Percentiles rank a stretch among this genome's conserved stretches.
These are phyloP conservation scores for Fragaria vesca DNA, from an alignment of 306 rosid species.

Conservation along the genomic window DNA sequence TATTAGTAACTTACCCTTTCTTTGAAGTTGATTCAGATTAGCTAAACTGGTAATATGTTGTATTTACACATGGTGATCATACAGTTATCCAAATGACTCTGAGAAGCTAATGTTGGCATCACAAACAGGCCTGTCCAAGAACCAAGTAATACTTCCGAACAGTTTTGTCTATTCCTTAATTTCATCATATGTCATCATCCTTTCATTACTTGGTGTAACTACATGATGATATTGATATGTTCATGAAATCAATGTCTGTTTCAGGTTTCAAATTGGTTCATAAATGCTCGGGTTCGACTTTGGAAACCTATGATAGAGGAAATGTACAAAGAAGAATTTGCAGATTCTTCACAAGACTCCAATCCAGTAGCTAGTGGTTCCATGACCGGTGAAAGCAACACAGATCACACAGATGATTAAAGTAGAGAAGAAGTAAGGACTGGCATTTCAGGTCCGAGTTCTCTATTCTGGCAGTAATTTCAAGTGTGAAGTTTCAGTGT, in stretches of 20 bases:
- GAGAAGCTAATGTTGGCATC: slow-evolving; percentile 79
- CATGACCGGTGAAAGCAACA: slow-evolving; percentile 43
- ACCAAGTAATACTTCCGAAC: slow-evolving; percentile 54
- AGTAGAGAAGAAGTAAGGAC: background rate
- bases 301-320: slow-evolving; percentile 98
- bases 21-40: background rate
- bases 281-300: slow-evolving; percentile 78
- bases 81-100: slow-evolving; percentile 79
- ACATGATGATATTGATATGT: slow-evolving; percentile 16
- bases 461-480: slow-evolving; percentile 3
- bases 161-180: background rate
- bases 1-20: background rate
- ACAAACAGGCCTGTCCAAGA: slow-evolving; percentile 77
- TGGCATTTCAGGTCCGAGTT: background rate
- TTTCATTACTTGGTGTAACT: background rate
- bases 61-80: slow-evolving; percentile 13
- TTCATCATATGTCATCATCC: background rate
- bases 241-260: slow-evolving; percentile 9
- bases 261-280: slow-evolving; percentile 91
- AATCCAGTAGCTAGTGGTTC: slow-evolving; percentile 44
- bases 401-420: slow-evolving; percentile 54
- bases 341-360: slow-evolving; percentile 82
- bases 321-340: slow-evolving; percentile 85
- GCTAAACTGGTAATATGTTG: background rate
- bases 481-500: background rate